Evolutionary conservation across 164 flowering plant species (phyloP), one percentile per base, ranked within the genome.

Genomic region (Umbilicus rupestris): DNA sequence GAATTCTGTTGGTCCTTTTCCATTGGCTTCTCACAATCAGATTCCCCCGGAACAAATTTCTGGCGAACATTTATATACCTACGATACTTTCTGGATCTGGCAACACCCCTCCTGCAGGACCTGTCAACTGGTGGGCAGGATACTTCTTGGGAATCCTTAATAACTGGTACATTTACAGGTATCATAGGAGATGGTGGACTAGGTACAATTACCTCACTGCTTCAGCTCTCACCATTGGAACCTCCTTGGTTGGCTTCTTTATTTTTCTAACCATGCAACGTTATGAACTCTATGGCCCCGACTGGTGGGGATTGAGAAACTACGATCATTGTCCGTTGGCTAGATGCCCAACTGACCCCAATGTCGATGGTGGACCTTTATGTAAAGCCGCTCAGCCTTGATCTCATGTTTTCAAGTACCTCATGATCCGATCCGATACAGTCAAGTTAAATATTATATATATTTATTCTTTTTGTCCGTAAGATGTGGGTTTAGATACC

Each of bases 201-300:
- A 17, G 65, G 65, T 63, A 63, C 26, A 63, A 63, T 63, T 63
- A 63, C 12, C 45, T 63, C 4, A n/a, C 29, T 17, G 42, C 65
- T 37, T 35, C 29, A 6, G 65, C 29, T 3, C 29, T 37, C 4
- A 11, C 5, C 45, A 63, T 63, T 41, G 45, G 65, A 1, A 33
- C 41, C 28, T 37, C 65, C n/a, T 7, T 63, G n/a, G 24, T 26
- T 1, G 65, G 24, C 7, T 62, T 63, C 42, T 33, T 33, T 15
- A 33, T 63, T 9, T 63, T 63, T 20, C 46, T 63, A 14, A 41
- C 45, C 15, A 37, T 63, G 65, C 65, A 63, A 22, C 31, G 26
- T 1, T 7, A 63, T 17, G 42, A 29, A 1, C 14, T 62, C 2
- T 19, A 62, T 19, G 42, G 65, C 24, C 65, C 65, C 5, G 28